Evolutionary conservation across 768 basidiomycete species (phyloP).

Genomic region (Rhodotorula babjevae): DNA sequence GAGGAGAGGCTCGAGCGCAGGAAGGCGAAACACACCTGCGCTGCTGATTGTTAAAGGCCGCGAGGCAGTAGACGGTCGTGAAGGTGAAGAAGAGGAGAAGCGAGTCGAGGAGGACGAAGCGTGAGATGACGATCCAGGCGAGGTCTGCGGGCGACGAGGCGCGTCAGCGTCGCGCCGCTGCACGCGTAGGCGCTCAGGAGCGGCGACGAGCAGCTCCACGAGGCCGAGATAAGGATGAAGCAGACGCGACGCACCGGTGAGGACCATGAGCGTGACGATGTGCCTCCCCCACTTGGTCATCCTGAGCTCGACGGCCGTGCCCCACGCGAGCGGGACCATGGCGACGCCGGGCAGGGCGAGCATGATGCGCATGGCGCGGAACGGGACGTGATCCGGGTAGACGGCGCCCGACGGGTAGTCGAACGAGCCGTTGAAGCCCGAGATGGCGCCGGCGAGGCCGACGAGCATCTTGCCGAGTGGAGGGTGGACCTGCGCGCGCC

Average conservation of each 20-base stretch:
- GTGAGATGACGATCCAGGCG: conserved; percentile 92
- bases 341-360: conserved; percentile 89
- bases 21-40: conserved; percentile 61
- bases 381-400: conserved; percentile 82
- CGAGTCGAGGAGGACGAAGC: conserved; percentile 94
- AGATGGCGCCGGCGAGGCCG: conserved; percentile 79
- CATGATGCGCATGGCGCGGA: conserved; percentile 90
- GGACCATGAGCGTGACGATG: conserved; percentile 85
- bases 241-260: conserved; percentile 61
- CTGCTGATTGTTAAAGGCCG: conserved; percentile 96
- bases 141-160: conserved; percentile 59
- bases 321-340: conserved; percentile 95
- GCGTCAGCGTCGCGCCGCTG: background rate
- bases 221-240: too few relatives aligned
- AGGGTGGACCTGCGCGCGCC: conserved; percentile 57
- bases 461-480: conserved; percentile 99
- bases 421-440: conserved; percentile 85
- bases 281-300: conserved; percentile 87
- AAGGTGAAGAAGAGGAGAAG: conserved; percentile 99
- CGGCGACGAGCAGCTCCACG: too few relatives aligned
- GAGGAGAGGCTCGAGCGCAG: background rate
- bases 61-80: conserved; percentile 86
- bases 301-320: conserved; percentile 86
- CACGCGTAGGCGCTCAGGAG: too few relatives aligned
- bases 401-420: conserved; percentile 87